Conservation (phyloP, 108 stramenopile species). For the Chaetoceros muelleri region DNA sequence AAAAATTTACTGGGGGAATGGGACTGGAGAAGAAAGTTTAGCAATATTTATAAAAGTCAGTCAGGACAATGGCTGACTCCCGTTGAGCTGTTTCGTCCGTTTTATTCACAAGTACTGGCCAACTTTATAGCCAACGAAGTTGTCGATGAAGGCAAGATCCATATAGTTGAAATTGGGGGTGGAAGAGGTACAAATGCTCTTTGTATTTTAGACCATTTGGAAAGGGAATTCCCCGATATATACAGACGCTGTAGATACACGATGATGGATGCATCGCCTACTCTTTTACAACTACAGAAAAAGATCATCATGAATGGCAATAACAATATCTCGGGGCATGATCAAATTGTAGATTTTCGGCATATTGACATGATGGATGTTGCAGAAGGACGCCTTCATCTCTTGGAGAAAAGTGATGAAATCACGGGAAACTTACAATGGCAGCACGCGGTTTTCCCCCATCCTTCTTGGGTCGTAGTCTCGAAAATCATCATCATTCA, state of each 20-base stretch:
- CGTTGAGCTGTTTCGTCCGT: slow-evolving; percentile 64
- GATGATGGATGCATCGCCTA: slow-evolving; percentile 66
- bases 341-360: slow-evolving; percentile 37
- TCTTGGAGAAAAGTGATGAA: not conserved
- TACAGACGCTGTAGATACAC: slow-evolving; percentile 56
- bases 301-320: slow-evolving; percentile 13
- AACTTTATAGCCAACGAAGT: slow-evolving; percentile 46
- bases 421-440: too few relatives aligned
- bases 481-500: too few relatives aligned
- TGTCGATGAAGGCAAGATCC: slow-evolving; percentile 7
- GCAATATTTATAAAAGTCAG: slow-evolving; percentile 41
- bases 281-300: slow-evolving; percentile 50
- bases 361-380: slow-evolving; percentile 58
- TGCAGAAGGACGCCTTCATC: slow-evolving; percentile 33
- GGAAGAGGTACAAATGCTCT: slow-evolving; percentile 79
- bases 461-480: too few relatives aligned
- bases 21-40: slow-evolving; percentile 56
- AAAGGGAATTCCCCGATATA: slow-evolving; percentile 24
- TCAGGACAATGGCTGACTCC: slow-evolving; percentile 82
- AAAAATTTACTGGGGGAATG: slow-evolving; percentile 48
- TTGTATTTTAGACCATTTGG: slow-evolving; percentile 42
- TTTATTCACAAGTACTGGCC: slow-evolving; percentile 58
- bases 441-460: too few relatives aligned
- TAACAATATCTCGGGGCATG: slow-evolving; percentile 36
- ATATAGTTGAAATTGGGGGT: slow-evolving; percentile 73